Evolutionary conservation across 176 grass and related monocot genomes (phyloP), one percentile per base, ranked within the genome.

Genomic region (Phragmites australis): DNA sequence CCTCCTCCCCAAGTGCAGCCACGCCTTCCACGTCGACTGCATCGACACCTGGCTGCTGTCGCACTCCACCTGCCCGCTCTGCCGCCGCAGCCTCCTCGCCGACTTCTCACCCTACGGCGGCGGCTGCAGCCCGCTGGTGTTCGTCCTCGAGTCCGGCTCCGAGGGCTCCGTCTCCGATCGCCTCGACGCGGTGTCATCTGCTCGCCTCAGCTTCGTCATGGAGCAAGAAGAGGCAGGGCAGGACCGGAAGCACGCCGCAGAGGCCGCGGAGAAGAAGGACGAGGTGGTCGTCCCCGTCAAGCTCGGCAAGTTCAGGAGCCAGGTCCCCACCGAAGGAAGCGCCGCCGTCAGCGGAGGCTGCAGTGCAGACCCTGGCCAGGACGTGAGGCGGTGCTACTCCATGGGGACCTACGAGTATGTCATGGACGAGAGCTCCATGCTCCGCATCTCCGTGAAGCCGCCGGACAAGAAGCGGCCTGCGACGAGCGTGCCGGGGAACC

Each of bases 331-430:
- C 1, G 89, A 88, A 79, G 87, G 76, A 2, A 78, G 57, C 14
- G 46, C 54, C 31, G 55, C 56, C 10, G 11, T 2, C 34, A 37
- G 34, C 34, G 34, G 34, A 37, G 34, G 34, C 34, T 37, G 66
- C 56, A 58, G 65, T 40, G 71, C 75, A 70, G 67, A 54, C 69
- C 49, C 40, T 1, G 81, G 85, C 14, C 82, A 94, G 79, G 87
- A 92, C 79, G 86, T 92, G 60, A 82, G 94, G 50, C 93, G 94
- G 43, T 97, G 94, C 65, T 97, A 86, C 74, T 94, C 94, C 22
- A 97, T 94, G 94, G 94, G 94, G 5, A 86, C 89, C 19, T 94
- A 94, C 71, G 94, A 97, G 91, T 97, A 97, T 84, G 87, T 94
- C 9, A 94, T 97, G 91, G 94, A 97, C 63, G 91, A 94, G 25